Evolutionary conservation across 345 rosid genomes (phyloP).

Genomic region (Barbarea vulgaris): DNA sequence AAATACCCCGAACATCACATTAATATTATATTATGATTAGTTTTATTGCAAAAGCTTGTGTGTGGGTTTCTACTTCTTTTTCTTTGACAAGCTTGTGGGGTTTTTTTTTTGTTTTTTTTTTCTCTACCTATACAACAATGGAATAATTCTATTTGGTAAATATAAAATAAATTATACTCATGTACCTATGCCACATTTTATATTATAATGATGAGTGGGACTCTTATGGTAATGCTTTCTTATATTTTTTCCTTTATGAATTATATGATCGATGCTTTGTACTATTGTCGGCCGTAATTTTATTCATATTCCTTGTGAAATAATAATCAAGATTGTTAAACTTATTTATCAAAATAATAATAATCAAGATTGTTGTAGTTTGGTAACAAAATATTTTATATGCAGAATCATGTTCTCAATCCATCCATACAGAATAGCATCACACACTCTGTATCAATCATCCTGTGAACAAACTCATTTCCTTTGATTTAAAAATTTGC

Average conservation of each 20-base stretch:
- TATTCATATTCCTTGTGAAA: constrained; percentile 33
- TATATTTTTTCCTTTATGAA: neutral
- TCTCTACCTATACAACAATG: neutral
- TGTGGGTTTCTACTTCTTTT: neutral
- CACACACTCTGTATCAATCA: neutral
- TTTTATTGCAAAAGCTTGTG: neutral
- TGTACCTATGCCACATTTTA: neutral
- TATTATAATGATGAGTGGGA: constrained; percentile 23
- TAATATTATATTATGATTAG: neutral
- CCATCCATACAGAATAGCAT: neutral
- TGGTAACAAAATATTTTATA: constrained; percentile 11
- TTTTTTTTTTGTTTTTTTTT: neutral
- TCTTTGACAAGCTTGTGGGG: neutral
- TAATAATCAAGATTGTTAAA: neutral
- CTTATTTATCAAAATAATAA: neutral
- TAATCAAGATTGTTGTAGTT: neutral
- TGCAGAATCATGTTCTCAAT: constrained; percentile 24
- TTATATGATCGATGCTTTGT: constrained; percentile 28
- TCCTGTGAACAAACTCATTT: neutral
- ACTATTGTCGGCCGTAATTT: constrained; percentile 31
- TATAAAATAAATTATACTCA: neutral
- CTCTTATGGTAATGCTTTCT: constrained; percentile 5
- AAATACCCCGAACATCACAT: neutral
- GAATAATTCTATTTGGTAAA: neutral
- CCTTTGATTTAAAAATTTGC: neutral